These are phyloP conservation scores for Dothideomycetes sp. DNA, from an alignment of 2,329 filamentous ascomycete genomes.

Conservation along the genomic window DNA sequence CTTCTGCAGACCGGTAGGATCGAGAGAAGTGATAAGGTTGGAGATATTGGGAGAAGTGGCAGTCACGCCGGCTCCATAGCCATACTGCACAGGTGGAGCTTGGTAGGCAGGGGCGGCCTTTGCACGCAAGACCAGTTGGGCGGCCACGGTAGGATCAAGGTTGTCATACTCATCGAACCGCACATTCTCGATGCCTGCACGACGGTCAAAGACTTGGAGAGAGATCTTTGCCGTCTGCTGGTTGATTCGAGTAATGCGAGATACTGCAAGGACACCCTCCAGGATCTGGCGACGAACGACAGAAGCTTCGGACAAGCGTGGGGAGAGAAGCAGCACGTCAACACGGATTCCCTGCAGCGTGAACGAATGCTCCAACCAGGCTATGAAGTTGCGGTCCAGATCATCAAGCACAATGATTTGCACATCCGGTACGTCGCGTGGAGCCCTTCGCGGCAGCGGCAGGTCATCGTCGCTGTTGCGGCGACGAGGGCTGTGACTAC, in stretches of 20 bases:
- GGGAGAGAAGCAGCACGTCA: constrained; percentile 70
- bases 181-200: constrained; percentile 62
- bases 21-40: constrained; percentile 57
- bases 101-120: constrained; percentile 41
- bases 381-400: constrained; percentile 68
- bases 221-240: constrained; percentile 69
- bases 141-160: constrained; percentile 67
- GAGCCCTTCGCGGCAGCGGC: constrained; percentile 63
- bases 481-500: constrained; percentile 48
- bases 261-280: constrained; percentile 80
- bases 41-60: constrained; percentile 43
- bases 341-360: constrained; percentile 60
- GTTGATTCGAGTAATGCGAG: constrained; percentile 57
- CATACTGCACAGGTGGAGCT: constrained; percentile 27
- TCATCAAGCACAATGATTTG: constrained; percentile 77
- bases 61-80: constrained; percentile 20
- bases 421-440: constrained; percentile 74
- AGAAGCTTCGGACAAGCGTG: constrained; percentile 64
- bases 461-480: constrained; percentile 53
- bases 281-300: constrained; percentile 79
- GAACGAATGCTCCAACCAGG: constrained; percentile 73
- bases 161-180: constrained; percentile 82
- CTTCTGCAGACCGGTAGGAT: constrained; percentile 61
- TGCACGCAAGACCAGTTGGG: constrained; percentile 67
- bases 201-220: constrained; percentile 77